phyloP scores from a whole-genome alignment of 495 filamentous ascomycete species.

The Daldinia vernicosa region DNA sequence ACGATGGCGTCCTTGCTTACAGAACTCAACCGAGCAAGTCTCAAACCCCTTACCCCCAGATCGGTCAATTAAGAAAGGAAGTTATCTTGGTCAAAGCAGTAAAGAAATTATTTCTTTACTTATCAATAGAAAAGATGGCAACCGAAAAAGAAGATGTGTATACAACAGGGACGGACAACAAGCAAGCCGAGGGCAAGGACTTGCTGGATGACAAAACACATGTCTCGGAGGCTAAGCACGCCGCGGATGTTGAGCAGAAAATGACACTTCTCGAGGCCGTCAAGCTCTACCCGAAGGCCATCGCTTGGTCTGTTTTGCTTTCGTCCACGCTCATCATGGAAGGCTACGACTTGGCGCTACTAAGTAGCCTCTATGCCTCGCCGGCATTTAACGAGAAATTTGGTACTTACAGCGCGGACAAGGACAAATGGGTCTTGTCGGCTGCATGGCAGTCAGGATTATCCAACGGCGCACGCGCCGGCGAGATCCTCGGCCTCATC shows the following conservation, averaged over 20 bases:
- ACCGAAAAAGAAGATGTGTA: conserved; percentile 15
- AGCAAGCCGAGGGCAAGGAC: conserved; percentile 16
- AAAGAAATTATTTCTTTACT: conserved; percentile 3
- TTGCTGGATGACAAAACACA: conserved; percentile 23
- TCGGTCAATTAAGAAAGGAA: not conserved
- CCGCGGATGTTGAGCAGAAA: conserved; percentile 48
- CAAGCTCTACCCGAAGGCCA: conserved; percentile 57
- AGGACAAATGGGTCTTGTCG: conserved; percentile 45
- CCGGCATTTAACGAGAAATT: conserved; percentile 49
- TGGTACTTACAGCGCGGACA: conserved; percentile 37
- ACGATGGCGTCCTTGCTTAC: conserved; percentile 2
- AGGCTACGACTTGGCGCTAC: conserved; percentile 60
- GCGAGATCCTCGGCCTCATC: conserved; percentile 52
- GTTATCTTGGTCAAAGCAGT: not conserved
- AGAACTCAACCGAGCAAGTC: not conserved
- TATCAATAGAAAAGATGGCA: conserved; percentile 13
- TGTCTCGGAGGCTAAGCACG: conserved; percentile 45
- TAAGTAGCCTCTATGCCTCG: conserved; percentile 49
- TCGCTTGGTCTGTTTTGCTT: conserved; percentile 60
- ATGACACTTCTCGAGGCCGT: conserved; percentile 53
- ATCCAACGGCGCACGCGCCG: conserved; percentile 48
- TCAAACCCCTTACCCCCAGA: not conserved
- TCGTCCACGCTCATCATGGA: conserved; percentile 65
- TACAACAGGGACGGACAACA: conserved; percentile 8
- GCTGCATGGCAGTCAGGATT: conserved; percentile 51